Evolutionary conservation across 2,329 filamentous ascomycete species (phyloP).

Genomic region (Diaporthe sp.): DNA sequence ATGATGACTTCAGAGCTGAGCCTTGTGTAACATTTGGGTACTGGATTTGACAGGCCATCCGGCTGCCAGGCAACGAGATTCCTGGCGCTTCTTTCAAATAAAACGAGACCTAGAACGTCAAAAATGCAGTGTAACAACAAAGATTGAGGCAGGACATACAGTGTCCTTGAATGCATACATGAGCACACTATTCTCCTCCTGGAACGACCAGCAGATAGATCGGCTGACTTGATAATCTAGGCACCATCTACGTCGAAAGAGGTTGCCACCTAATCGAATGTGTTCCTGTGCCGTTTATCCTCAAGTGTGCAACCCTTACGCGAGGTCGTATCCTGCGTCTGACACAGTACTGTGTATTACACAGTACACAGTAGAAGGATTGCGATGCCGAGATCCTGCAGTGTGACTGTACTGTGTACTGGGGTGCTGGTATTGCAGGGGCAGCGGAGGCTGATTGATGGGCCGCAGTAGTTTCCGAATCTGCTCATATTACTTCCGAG

Average conservation of each 20-base stretch:
- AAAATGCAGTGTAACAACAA: not conserved
- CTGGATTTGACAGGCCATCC: too few relatives aligned
- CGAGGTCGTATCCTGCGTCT: not conserved
- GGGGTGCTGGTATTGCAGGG: not conserved
- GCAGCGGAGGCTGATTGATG: not conserved
- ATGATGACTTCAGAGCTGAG: not conserved
- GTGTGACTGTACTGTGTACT: not conserved
- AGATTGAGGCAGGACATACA: not conserved
- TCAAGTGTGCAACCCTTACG: not conserved
- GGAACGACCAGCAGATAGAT: not conserved
- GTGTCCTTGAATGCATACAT: not conserved
- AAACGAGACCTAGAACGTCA: too few relatives aligned
- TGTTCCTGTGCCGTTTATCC: not conserved
- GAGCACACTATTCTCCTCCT: not conserved
- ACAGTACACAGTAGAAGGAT: conserved; percentile 2
- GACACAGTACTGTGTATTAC: not conserved
- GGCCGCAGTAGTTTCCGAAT: not conserved
- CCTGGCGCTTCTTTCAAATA: not conserved
- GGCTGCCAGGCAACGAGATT: conserved; percentile 1
- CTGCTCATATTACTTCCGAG: not conserved
- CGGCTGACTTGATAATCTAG: not conserved
- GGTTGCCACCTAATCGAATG: not conserved
- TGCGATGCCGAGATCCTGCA: not conserved
- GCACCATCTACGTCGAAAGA: not conserved
- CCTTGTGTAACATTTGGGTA: not conserved